Percentiles rank a stretch among this genome's conserved stretches.
These are phyloP conservation scores for Bisporella sp. DNA, from an alignment of 2,329 filamentous ascomycete genomes.

Conservation along the genomic window DNA sequence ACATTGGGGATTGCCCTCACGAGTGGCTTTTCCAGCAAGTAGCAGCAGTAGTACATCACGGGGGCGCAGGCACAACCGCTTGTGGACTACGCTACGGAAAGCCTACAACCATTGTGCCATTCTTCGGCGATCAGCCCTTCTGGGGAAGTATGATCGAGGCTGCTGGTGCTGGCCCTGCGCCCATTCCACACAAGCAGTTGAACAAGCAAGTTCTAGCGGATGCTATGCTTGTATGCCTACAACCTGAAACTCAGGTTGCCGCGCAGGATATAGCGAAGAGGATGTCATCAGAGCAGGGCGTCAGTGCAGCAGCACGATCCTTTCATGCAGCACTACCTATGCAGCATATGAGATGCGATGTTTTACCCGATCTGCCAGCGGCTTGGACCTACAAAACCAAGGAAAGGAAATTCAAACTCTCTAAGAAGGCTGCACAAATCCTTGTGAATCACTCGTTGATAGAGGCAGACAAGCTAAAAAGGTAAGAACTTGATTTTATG, in stretches of 20 bases:
- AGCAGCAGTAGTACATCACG: conserved; percentile 22
- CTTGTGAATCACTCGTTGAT: conserved; percentile 45
- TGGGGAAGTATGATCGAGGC: conserved; percentile 36
- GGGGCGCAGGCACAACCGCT: conserved; percentile 26
- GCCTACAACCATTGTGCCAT: conserved; percentile 32
- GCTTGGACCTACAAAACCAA: conserved; percentile 38
- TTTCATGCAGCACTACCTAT: conserved; percentile 32
- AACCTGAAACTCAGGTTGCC: conserved; percentile 23
- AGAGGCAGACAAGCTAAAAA: conserved; percentile 39
- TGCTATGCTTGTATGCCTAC: conserved; percentile 30
- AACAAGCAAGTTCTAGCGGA: conserved; percentile 29
- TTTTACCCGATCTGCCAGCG: conserved; percentile 37
- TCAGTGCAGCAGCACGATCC: conserved; percentile 31
- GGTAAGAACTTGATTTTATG: conserved; percentile 21
- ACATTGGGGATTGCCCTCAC: conserved; percentile 44
- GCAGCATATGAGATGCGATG: conserved; percentile 29
- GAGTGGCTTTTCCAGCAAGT: conserved; percentile 29
- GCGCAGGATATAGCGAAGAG: conserved; percentile 28
- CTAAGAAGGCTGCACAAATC: conserved; percentile 46
- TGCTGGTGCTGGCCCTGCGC: conserved; percentile 35
- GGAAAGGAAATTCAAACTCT: conserved; percentile 31
- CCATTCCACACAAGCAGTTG: conserved; percentile 31
- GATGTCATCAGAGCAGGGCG: conserved; percentile 31
- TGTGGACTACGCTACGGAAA: conserved; percentile 28
- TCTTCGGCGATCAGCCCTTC: conserved; percentile 37